These are phyloP conservation scores for Trichoderma semiorbis DNA, from an alignment of 2,329 filamentous ascomycete species.

Conservation along the genomic window DNA sequence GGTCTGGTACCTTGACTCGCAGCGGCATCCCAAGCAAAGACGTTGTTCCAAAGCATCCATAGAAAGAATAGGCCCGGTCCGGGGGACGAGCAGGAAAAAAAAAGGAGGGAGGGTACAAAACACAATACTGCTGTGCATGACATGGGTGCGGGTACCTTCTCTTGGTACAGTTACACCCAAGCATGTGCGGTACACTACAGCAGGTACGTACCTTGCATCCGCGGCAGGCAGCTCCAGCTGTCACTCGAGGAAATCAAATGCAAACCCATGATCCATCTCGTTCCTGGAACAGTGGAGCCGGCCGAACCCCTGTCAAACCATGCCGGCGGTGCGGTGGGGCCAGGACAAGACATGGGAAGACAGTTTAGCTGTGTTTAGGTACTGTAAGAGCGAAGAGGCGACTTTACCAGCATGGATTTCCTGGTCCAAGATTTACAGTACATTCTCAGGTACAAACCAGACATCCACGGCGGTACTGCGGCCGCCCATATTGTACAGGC, in stretches of 20 bases:
- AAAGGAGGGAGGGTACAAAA: neutral
- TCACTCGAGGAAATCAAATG: neutral
- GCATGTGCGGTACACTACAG: neutral
- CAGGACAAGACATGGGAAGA: neutral
- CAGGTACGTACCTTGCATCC: neutral
- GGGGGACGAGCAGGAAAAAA: neutral
- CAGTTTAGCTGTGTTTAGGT: too few relatives aligned
- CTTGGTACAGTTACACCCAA: neutral
- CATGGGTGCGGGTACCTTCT: neutral
- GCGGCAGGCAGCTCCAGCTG: constrained; percentile 3
- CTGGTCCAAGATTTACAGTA: neutral
- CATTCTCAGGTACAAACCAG: too few relatives aligned
- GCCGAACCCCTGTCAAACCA: neutral
- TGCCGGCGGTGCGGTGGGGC: neutral
- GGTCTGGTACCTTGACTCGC: constrained; percentile 9
- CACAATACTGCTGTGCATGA: neutral
- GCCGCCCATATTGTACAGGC: neutral
- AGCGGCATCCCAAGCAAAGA: neutral
- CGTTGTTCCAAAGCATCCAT: neutral
- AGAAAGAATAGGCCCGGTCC: neutral
- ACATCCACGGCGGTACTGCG: neutral
- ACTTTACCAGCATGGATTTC: neutral
- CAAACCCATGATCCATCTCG: neutral
- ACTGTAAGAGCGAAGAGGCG: neutral
- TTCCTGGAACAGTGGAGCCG: constrained; percentile 19